Percentiles rank a stretch among this genome's conserved stretches.
phyloP scores from a whole-genome alignment of 371 early-diverging fungal genomes.

The Apophysomyces variabilis region DNA sequence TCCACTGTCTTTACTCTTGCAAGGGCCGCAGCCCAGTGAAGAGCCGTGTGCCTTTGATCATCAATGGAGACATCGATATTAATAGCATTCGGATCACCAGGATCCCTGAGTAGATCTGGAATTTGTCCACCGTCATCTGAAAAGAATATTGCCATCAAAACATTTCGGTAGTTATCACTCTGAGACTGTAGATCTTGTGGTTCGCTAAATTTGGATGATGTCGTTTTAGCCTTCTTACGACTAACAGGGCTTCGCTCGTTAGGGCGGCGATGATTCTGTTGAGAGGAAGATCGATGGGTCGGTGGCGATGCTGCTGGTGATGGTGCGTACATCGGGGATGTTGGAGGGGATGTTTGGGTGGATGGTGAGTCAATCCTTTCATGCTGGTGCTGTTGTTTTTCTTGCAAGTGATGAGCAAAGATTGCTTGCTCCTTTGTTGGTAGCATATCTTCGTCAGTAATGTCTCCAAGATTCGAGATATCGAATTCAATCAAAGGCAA shows the following conservation, averaged over 20 bases:
- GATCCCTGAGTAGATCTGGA: conserved; percentile 59
- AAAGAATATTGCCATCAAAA: conserved; percentile 79
- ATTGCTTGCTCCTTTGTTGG: conserved; percentile 38
- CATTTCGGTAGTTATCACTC: conserved; percentile 63
- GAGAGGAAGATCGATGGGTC: not conserved
- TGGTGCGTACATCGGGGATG: not conserved
- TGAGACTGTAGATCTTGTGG: not conserved
- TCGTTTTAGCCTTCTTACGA: not conserved
- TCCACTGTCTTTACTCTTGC: conserved; percentile 79
- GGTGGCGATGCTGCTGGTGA: conserved; percentile 3
- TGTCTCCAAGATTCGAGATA: conserved; percentile 35
- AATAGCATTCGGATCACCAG: conserved; percentile 25
- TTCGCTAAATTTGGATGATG: not conserved
- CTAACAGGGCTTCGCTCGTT: not conserved
- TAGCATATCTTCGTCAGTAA: conserved; percentile 18
- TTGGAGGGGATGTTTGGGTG: conserved; percentile 2
- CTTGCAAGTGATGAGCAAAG: conserved; percentile 7
- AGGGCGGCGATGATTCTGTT: not conserved
- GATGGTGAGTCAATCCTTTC: not conserved
- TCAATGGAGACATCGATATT: conserved; percentile 77
- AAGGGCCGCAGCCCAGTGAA: conserved; percentile 97
- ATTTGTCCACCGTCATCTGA: conserved; percentile 61
- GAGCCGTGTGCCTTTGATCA: conserved; percentile 91
- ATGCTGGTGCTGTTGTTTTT: conserved; percentile 11
- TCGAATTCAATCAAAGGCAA: conserved; percentile 74